Percentiles rank a stretch among this genome's conserved stretches.
Conservation (phyloP, 352 stramenopile genomes). For the Globisporangium takayamanum region DNA sequence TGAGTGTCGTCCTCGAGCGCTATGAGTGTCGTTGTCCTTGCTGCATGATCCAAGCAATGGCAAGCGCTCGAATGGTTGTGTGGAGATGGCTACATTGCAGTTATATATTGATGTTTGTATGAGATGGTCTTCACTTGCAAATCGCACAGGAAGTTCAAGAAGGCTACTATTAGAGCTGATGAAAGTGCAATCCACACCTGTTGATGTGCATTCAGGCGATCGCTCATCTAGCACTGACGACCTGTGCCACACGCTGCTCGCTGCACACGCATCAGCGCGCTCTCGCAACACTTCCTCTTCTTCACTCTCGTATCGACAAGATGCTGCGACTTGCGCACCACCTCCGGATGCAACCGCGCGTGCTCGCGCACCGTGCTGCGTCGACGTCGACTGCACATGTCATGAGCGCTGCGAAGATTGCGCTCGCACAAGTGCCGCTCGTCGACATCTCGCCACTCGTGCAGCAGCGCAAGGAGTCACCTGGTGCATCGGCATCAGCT, state of each 20-base stretch:
- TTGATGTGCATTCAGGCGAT: not conserved
- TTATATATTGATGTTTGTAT: not conserved
- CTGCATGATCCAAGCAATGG: too few relatives aligned
- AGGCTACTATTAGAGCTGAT: too few relatives aligned
- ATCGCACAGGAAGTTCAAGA: not conserved
- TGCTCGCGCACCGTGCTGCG: slow-evolving; percentile 1
- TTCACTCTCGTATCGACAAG: not conserved
- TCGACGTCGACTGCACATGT: slow-evolving; percentile 13
- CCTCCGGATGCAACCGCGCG: not conserved
- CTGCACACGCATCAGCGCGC: not conserved
- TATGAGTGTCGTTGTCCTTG: too few relatives aligned
- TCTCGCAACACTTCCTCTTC: not conserved
- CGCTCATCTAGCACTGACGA: not conserved
- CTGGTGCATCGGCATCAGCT: not conserved
- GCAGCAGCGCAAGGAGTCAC: slow-evolving; percentile 6
- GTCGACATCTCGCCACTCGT: slow-evolving; percentile 65
- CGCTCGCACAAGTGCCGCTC: slow-evolving; percentile 45
- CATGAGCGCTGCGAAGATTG: slow-evolving; percentile 49
- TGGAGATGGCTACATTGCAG: too few relatives aligned
- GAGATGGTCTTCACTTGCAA: not conserved
- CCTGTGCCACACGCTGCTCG: not conserved
- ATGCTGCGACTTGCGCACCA: not conserved
- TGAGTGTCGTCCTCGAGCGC: too few relatives aligned
- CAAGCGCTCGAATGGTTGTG: too few relatives aligned
- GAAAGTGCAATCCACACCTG: too few relatives aligned